A percentile compares a stretch with the other conserved stretches of the same genome.
Conservation (phyloP, 768 basidiomycete genomes). For the Trametes punicea region DNA sequence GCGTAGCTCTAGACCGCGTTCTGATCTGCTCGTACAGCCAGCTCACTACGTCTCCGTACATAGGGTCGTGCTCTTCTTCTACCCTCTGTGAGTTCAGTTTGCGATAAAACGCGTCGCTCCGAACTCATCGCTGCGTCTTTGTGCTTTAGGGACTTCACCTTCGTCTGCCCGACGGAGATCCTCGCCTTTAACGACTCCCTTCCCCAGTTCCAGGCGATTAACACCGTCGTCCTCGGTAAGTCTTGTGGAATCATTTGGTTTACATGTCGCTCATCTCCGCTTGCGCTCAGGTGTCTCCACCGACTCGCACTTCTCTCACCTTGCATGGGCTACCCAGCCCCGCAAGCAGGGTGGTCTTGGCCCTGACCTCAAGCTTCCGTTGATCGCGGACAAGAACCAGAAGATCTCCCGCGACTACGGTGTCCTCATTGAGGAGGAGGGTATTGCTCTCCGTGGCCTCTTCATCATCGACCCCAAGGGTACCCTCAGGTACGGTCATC, state of each 20-base stretch:
- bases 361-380: slow-evolving; percentile 79
- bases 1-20: slow-evolving; percentile 22
- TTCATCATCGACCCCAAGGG: slow-evolving; percentile 89
- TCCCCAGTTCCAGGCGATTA: slow-evolving; percentile 65
- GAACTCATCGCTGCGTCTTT: not conserved
- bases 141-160: slow-evolving; percentile 70
- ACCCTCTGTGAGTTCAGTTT: slow-evolving; percentile 68
- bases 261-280: slow-evolving; percentile 5
- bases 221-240: slow-evolving; percentile 75
- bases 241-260: not conserved
- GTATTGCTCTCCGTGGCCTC: slow-evolving; percentile 81
- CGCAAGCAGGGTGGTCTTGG: slow-evolving; percentile 89
- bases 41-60: not conserved
- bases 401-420: slow-evolving; percentile 81
- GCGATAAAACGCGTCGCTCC: not conserved
- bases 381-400: slow-evolving; percentile 80
- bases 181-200: slow-evolving; percentile 92
- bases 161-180: slow-evolving; percentile 94
- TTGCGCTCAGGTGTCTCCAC: slow-evolving; percentile 66
- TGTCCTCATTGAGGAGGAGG: slow-evolving; percentile 84
- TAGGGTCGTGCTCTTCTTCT: slow-evolving; percentile 94
- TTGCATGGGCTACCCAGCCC: slow-evolving; percentile 80
- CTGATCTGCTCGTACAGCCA: not conserved
- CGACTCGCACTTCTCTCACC: slow-evolving; percentile 85
- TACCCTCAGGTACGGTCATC: slow-evolving; percentile 50